Percentiles rank a stretch among this genome's conserved stretches.
phyloP scores from a whole-genome alignment of 1,284 basidiomycete genomes.

The Tylopilus orsonianus region DNA sequence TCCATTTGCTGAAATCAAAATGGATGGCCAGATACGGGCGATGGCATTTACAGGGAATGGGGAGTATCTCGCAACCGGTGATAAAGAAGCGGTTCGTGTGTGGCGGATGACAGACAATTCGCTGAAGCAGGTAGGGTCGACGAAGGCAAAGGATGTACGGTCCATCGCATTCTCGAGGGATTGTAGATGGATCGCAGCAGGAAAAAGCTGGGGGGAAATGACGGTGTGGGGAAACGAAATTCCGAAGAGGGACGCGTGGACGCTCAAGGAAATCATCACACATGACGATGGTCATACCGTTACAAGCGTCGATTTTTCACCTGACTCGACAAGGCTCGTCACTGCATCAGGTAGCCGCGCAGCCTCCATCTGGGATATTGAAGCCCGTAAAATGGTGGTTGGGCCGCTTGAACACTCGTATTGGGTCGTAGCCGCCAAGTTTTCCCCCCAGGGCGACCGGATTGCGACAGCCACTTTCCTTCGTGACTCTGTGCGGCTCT shows the following conservation, averaged over 20 bases:
- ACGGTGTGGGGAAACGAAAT: no score
- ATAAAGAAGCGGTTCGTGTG: slow-evolving; percentile 5
- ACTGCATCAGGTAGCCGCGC: slow-evolving; percentile 4
- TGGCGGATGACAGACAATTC: slow-evolving; percentile 7
- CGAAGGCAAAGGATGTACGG: slow-evolving; percentile 2
- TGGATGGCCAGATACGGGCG: slow-evolving; percentile 4
- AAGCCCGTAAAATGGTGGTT: not conserved
- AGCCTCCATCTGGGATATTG: slow-evolving; percentile 9
- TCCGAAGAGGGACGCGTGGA: no score
- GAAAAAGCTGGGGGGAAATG: slow-evolving; percentile 8
- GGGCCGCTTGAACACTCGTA: slow-evolving; percentile 2
- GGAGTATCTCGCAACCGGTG: slow-evolving; percentile 9
- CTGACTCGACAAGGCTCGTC: slow-evolving; percentile 12
- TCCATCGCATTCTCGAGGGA: slow-evolving; percentile 14
- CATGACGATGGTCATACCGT: slow-evolving; percentile 9
- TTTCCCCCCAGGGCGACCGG: slow-evolving; percentile 8
- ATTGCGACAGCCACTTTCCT: slow-evolving; percentile 14
- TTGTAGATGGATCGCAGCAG: slow-evolving; percentile 11
- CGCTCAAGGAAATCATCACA: slow-evolving; percentile 8
- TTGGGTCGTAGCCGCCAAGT: slow-evolving; percentile 15
- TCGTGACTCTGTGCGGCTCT: slow-evolving; percentile 8
- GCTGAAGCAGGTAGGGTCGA: not conserved
- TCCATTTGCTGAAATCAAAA: not conserved
- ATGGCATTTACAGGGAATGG: slow-evolving; percentile 12
- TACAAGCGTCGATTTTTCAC: slow-evolving; percentile 17